phyloP scores from a whole-genome alignment of 73 alveolate species.

The Durusdinium trenchii region DNA sequence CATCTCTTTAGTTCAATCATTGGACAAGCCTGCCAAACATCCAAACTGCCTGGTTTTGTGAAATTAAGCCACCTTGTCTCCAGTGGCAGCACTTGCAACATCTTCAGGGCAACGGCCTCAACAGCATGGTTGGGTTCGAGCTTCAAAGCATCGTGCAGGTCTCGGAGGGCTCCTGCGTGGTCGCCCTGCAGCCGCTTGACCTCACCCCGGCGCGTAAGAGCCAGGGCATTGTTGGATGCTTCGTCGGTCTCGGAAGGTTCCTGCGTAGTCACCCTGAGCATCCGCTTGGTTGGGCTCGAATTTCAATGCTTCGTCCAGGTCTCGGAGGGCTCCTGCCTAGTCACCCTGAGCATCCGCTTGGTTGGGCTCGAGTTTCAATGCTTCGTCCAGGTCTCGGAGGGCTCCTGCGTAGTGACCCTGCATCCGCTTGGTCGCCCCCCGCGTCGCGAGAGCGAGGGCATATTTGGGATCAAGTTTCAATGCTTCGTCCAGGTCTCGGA shows the following conservation, averaged over 20 bases:
- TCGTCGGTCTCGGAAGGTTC: no score
- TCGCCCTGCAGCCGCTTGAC: conserved; percentile 37
- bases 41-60: background rate
- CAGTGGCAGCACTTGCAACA: background rate
- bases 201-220: conserved; percentile 9
- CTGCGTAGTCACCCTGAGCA: background rate
- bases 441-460: background rate
- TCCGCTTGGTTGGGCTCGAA: background rate
- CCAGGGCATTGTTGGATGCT: conserved; percentile 18
- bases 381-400: background rate
- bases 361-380: background rate
- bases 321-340: conserved; percentile 2
- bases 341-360: no score
- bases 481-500: background rate
- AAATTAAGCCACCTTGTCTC: background rate
- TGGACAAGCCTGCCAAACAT: background rate
- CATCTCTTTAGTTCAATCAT: background rate
- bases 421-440: conserved; percentile 6
- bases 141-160: conserved; percentile 1
- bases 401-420: background rate
- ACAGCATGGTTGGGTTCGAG: conserved; percentile 18
- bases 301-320: background rate
- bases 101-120: background rate
- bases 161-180: conserved; percentile 27
- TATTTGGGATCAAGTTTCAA: conserved; percentile 7